phyloP scores from a whole-genome alignment of 208 protist species.

The Trypanosoma rangeli region DNA sequence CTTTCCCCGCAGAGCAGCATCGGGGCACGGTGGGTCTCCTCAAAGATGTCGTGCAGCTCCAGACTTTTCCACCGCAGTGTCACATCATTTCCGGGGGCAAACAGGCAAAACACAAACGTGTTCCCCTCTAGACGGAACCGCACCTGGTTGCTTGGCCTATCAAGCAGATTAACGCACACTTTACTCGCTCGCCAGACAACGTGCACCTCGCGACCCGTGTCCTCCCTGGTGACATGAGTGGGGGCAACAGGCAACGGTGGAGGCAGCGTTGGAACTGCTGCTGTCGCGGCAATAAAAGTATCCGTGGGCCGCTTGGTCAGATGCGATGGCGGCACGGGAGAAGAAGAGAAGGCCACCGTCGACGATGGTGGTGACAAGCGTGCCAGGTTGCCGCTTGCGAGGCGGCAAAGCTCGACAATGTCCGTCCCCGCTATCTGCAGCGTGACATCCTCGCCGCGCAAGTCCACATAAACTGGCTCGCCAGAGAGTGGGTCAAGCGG shows the following conservation, averaged over 20 bases:
- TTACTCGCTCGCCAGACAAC: slow-evolving; percentile 21
- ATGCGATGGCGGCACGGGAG: not conserved
- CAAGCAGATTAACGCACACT: slow-evolving; percentile 22
- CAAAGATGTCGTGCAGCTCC: slow-evolving; percentile 58
- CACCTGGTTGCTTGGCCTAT: not conserved
- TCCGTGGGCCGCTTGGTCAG: not conserved
- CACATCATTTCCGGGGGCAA: slow-evolving; percentile 24
- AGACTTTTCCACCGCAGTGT: slow-evolving; percentile 52
- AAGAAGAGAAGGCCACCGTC: not conserved
- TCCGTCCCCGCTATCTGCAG: slow-evolving; percentile 45
- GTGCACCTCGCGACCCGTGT: slow-evolving; percentile 3
- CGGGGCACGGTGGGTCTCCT: slow-evolving; percentile 34
- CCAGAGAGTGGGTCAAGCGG: slow-evolving; percentile 55
- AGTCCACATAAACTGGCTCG: slow-evolving; percentile 47
- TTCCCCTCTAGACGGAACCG: slow-evolving; percentile 27
- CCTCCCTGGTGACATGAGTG: not conserved
- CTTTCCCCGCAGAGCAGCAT: slow-evolving; percentile 66
- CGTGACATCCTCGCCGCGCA: slow-evolving; percentile 50
- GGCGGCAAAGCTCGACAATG: slow-evolving; percentile 53
- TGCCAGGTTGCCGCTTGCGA: slow-evolving; percentile 66
- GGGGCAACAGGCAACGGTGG: not conserved
- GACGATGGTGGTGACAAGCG: slow-evolving; percentile 25
- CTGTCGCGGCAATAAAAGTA: not conserved
- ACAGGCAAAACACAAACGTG: slow-evolving; percentile 12
- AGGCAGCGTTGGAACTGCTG: not conserved